Percentiles rank a stretch among this genome's conserved stretches.
Evolutionary conservation across 78 protist genomes (phyloP).

Genomic region (Dictyostelium intermedium): DNA sequence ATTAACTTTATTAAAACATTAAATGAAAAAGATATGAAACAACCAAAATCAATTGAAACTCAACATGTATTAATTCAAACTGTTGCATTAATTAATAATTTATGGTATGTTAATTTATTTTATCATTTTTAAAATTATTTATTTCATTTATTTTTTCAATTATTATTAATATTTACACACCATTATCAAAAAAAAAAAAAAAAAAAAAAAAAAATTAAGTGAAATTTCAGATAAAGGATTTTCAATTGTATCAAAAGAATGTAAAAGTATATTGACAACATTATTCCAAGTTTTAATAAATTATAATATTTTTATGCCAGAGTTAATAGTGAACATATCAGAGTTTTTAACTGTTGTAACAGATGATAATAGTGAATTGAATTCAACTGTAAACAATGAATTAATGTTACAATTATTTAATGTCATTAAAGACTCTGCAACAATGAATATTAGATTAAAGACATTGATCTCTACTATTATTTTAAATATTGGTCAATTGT

Average conservation of each 20-base stretch:
- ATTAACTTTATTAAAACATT: background rate
- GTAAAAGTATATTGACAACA: background rate
- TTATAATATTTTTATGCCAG: background rate
- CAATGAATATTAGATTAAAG: conserved; percentile 9
- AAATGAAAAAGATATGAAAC: conserved; percentile 1
- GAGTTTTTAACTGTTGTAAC: conserved; percentile 58
- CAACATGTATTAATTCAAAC: conserved; percentile 66
- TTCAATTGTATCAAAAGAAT: conserved; percentile 10
- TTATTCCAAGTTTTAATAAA: conserved; percentile 12
- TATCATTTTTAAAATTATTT: too few relatives aligned
- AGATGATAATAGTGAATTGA: conserved; percentile 21
- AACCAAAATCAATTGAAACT: background rate
- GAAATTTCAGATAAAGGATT: conserved; percentile 54
- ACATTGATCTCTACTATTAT: conserved; percentile 20
- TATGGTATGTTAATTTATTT: conserved; percentile 9
- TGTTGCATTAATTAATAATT: conserved; percentile 29
- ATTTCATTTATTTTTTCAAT: background rate
- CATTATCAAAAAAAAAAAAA: too few relatives aligned
- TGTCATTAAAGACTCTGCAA: background rate
- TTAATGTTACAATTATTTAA: conserved; percentile 16
- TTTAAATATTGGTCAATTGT: conserved; percentile 39
- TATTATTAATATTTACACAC: too few relatives aligned
- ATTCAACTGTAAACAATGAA: background rate
- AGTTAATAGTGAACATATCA: background rate
- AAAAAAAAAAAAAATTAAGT: too few relatives aligned